These are phyloP conservation scores for Pseudogymnoascus pannorum DNA, from an alignment of 2,329 filamentous ascomycete species.

Conservation along the genomic window DNA sequence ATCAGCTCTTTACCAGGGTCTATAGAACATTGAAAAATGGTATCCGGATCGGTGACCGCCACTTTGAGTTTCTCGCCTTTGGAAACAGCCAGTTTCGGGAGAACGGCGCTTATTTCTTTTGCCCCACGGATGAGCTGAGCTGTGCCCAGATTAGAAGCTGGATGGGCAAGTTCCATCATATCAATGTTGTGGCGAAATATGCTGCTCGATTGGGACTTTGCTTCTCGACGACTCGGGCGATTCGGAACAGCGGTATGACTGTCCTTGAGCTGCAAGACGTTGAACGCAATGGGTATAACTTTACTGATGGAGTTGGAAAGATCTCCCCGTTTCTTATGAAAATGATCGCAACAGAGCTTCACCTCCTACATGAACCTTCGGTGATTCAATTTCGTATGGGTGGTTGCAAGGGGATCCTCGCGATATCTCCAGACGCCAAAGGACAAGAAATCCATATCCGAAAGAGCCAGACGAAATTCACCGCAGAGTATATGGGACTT, in stretches of 20 bases:
- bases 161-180: slow-evolving; percentile 82
- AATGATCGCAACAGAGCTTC: slow-evolving; percentile 65
- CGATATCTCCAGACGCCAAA: slow-evolving; percentile 61
- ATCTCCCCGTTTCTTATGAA: slow-evolving; percentile 73
- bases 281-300: slow-evolving; percentile 58
- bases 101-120: slow-evolving; percentile 88
- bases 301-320: slow-evolving; percentile 89
- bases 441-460: slow-evolving; percentile 69
- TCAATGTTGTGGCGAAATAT: slow-evolving; percentile 79
- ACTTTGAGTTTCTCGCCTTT: slow-evolving; percentile 86
- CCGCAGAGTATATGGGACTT: slow-evolving; percentile 59
- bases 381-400: slow-evolving; percentile 88
- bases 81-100: slow-evolving; percentile 94
- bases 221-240: slow-evolving; percentile 83
- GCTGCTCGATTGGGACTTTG: slow-evolving; percentile 87
- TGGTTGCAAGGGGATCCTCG: slow-evolving; percentile 84
- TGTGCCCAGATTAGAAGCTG: slow-evolving; percentile 72
- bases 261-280: slow-evolving; percentile 61
- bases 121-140: slow-evolving; percentile 56
- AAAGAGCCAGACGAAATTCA: slow-evolving; percentile 83
- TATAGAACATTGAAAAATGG: slow-evolving; percentile 66
- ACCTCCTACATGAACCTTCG: slow-evolving; percentile 59
- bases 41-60: slow-evolving; percentile 72
- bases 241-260: slow-evolving; percentile 53
- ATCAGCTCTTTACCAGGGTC: slow-evolving; percentile 68